Conservation (phyloP, 441 rosid genomes). For the Gossypium laxum region DNA sequence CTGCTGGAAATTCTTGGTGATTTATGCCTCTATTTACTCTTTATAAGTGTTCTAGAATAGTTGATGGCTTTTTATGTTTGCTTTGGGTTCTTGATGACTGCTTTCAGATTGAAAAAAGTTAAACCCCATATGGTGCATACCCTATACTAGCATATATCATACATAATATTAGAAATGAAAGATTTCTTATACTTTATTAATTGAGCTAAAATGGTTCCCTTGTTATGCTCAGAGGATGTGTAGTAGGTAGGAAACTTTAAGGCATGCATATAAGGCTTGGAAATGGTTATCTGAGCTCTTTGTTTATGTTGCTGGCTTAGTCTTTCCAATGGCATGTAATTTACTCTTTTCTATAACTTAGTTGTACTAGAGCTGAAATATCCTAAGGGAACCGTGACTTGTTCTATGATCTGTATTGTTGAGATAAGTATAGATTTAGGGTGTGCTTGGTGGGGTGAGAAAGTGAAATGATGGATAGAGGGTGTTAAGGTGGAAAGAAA, state of each 20-base stretch:
- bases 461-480: neutral
- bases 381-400: neutral
- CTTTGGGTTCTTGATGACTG: constrained; percentile 4
- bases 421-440: neutral
- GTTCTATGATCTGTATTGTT: neutral
- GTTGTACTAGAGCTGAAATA: neutral
- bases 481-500: neutral
- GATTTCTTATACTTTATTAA: neutral
- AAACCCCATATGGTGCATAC: neutral
- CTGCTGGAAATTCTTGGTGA: constrained; percentile 96
- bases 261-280: neutral
- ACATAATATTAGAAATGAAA: neutral
- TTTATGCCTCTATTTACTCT: constrained; percentile 11
- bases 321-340: neutral
- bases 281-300: neutral
- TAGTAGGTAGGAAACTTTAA: constrained; percentile 3
- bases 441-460: neutral
- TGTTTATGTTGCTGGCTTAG: neutral
- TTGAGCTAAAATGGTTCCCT: neutral
- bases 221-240: neutral
- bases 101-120: constrained; percentile 1
- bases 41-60: neutral
- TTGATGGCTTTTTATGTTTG: neutral
- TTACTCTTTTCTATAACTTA: neutral
- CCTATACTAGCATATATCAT: neutral